Percentiles rank a stretch among this genome's conserved stretches.
These are phyloP conservation scores for Dendrobium officinale DNA, from an alignment of 106 monocot genomes.

Conservation along the genomic window DNA sequence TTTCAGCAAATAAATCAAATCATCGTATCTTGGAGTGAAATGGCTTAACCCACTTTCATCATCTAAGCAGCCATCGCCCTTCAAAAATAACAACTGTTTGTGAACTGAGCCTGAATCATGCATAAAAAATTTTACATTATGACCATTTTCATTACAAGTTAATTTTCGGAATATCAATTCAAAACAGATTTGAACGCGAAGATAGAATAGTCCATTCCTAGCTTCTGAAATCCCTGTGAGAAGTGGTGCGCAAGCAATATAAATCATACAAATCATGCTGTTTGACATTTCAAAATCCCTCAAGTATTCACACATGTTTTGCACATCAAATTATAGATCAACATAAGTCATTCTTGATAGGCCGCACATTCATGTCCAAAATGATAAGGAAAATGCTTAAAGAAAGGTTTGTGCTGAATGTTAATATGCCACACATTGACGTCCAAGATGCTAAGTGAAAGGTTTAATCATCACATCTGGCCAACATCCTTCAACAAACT, in stretches of 20 bases:
- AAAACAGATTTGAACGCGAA: neutral
- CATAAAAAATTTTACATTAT: conserved; percentile 6
- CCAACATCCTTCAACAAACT: too few species aligned
- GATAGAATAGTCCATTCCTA: neutral
- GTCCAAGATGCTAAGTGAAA: too few species aligned
- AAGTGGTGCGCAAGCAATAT: neutral
- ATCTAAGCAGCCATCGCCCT: conserved; percentile 29
- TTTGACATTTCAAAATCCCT: neutral
- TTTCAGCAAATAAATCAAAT: conserved; percentile 53
- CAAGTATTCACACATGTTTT: neutral
- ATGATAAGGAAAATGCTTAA: too few species aligned
- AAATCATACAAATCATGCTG: neutral
- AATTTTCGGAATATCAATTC: neutral
- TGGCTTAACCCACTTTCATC: conserved; percentile 12
- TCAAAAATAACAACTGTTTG: conserved; percentile 22
- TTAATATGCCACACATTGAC: too few species aligned
- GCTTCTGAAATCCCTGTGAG: neutral
- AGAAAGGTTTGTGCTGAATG: too few species aligned
- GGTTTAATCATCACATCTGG: too few species aligned
- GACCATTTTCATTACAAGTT: neutral
- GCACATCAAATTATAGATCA: neutral
- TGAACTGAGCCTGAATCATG: conserved; percentile 34
- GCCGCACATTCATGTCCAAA: too few species aligned
- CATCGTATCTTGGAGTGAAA: conserved; percentile 17
- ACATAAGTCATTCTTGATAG: neutral